Evolutionary conservation across 176 grass and related monocot genomes (phyloP), one percentile per base, ranked within the genome.

Genomic region (sorghum (Sorghum bicolor)): DNA sequence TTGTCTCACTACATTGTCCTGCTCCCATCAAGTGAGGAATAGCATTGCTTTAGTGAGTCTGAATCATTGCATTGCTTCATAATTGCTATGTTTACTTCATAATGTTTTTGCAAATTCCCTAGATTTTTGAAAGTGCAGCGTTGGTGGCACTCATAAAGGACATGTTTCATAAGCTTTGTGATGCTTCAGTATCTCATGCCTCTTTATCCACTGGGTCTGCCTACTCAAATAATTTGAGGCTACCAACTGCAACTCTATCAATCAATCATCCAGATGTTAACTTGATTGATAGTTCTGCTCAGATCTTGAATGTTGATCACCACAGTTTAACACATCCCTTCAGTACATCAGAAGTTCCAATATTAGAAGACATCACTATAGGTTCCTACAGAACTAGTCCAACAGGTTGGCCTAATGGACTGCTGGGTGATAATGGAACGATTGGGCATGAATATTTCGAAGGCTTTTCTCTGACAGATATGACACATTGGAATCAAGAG

Each of bases 111-210:
- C 34, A 73, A 67, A 79, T 39, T 87, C 61, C 55, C 58, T 69
- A 96, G 93, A 88, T 92, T 76, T 20, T 48, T 34, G 88, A 92
- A 78, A 85, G 87, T 87, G 80, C 68, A 70, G 53, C 57, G 44
- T 76, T 91, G 34, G 94, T 86, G 74, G 20, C 80, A 85, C 83
- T 87, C 37, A 83, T 96, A 65, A 91, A 87, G 74, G 91, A 89
- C 14, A 78, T 89, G 45, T 93, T 96, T 64, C 83, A 80, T 85
- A 67, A 74, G 52, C 60, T 76, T 78, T 87, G 80, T 57, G 40
- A 79, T 78, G 48, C 68, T 52, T 85, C 52, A 9, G 70, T 48
- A 41, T 36, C 65, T 79, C 55, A 41, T 72, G 53, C 29, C 63
- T 63, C 86, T 83, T 90, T 68, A 86, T 83, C 44, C 12, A 64